Percentiles rank a stretch among this genome's conserved stretches.
Evolutionary conservation across 2,329 filamentous ascomycete genomes (phyloP).

Genomic region (Fusarium haematococcum): DNA sequence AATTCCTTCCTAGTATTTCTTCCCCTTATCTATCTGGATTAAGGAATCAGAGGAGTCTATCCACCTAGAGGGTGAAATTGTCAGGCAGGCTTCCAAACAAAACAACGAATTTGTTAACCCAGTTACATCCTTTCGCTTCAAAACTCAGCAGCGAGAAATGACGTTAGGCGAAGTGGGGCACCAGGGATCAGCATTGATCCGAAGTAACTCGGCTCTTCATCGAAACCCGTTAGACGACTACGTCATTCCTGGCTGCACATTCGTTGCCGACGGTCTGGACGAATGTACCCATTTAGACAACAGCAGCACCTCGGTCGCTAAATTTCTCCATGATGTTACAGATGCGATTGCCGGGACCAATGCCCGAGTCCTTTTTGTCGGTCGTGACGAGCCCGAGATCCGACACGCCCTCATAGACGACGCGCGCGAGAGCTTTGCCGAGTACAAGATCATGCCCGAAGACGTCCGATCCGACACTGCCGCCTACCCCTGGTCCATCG

Average conservation of each 20-base stretch:
- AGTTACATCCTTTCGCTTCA: no score
- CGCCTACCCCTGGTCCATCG: constrained; percentile 39
- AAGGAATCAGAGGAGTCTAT: no score
- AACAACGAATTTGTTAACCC: no score
- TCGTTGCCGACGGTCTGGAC: constrained; percentile 51
- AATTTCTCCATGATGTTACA: constrained; percentile 34
- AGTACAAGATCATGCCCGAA: constrained; percentile 4
- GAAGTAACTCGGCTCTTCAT: background rate
- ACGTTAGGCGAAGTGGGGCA: background rate
- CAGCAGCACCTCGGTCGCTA: background rate
- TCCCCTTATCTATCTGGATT: no score
- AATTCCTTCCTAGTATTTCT: no score
- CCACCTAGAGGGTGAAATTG: no score
- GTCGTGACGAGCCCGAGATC: constrained; percentile 43
- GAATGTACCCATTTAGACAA: constrained; percentile 41
- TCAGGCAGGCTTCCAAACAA: no score
- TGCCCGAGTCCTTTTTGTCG: constrained; percentile 40
- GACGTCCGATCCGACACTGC: constrained; percentile 42
- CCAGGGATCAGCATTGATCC: constrained; percentile 1
- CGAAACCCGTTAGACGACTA: constrained; percentile 11
- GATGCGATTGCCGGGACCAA: background rate
- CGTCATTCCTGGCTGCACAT: constrained; percentile 28
- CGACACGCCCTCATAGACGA: constrained; percentile 12
- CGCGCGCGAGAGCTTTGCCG: background rate
- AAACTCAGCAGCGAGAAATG: no score